These are phyloP conservation scores for Pleoardoris graminearum DNA, from an alignment of 2,329 filamentous ascomycete species.

Conservation along the genomic window DNA sequence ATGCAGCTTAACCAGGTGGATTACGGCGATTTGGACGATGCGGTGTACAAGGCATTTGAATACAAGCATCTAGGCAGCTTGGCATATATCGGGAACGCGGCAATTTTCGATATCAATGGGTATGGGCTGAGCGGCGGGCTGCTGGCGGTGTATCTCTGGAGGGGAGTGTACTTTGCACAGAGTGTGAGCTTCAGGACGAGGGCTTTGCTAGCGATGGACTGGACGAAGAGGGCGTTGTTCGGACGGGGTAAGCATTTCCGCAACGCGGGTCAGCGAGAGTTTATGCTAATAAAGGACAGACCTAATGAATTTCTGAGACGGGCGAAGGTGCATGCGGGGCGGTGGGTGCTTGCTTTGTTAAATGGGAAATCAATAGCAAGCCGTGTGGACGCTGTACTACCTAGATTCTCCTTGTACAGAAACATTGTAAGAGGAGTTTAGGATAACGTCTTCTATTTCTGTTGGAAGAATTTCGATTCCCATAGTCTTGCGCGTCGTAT, in stretches of 20 bases:
- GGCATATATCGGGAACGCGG: constrained; percentile 95
- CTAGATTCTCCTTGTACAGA: no score
- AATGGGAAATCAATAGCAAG: no score
- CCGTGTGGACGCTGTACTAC: no score
- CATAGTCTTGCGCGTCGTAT: no score
- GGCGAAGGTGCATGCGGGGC: no score
- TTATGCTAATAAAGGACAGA: constrained; percentile 20
- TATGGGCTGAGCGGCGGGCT: constrained; percentile 80
- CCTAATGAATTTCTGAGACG: constrained; percentile 42
- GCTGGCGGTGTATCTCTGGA: constrained; percentile 93
- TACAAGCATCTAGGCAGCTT: constrained; percentile 90
- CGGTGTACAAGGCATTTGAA: constrained; percentile 91
- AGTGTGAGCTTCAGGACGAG: constrained; percentile 92
- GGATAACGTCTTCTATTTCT: no score
- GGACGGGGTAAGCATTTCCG: constrained; percentile 79
- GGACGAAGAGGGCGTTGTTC: constrained; percentile 95
- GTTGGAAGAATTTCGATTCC: no score
- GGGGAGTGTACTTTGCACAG: constrained; percentile 95
- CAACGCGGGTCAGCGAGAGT: not conserved
- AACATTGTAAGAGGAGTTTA: no score
- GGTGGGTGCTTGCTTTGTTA: no score
- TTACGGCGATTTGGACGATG: constrained; percentile 88
- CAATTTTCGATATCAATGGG: constrained; percentile 87
- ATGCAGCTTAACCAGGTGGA: constrained; percentile 77
- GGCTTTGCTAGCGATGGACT: constrained; percentile 92